phyloP scores from a whole-genome alignment of 768 basidiomycete genomes.

The Collybia sp. region DNA sequence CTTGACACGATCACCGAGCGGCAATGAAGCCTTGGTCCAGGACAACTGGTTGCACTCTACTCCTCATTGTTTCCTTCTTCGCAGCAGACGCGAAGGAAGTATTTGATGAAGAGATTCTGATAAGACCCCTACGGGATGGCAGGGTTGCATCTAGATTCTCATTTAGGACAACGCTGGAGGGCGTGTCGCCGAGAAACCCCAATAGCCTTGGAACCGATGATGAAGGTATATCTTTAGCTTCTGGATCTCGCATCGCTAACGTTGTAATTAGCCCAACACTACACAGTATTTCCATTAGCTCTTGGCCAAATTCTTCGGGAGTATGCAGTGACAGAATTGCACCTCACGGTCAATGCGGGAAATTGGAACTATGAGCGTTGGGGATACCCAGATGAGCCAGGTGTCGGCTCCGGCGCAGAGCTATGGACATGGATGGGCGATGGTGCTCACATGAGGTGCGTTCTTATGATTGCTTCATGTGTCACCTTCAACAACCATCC shows the following conservation, averaged over 20 bases:
- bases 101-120: constrained; percentile 41
- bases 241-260: neutral
- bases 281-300: constrained; percentile 79
- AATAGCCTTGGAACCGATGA: constrained; percentile 43
- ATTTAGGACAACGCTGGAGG: constrained; percentile 62
- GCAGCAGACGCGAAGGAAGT: constrained; percentile 25
- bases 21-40: too few species aligned
- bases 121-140: constrained; percentile 69
- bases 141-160: constrained; percentile 77
- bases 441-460: constrained; percentile 44
- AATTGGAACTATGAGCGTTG: constrained; percentile 86
- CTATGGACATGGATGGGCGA: constrained; percentile 92
- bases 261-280: constrained; percentile 65
- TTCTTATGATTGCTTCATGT: constrained; percentile 1
- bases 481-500: constrained; percentile 6
- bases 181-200: constrained; percentile 53
- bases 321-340: constrained; percentile 83
- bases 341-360: constrained; percentile 87
- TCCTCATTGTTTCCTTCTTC: constrained; percentile 1
- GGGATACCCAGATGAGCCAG: constrained; percentile 74
- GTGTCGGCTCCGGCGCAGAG: constrained; percentile 83
- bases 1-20: too few species aligned
- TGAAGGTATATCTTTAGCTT: constrained; percentile 28
- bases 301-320: constrained; percentile 84
- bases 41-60: too few species aligned